Evolutionary conservation across 1,284 basidiomycete genomes (phyloP).

Genomic region (Cutaneotrichosporon sp.): DNA sequence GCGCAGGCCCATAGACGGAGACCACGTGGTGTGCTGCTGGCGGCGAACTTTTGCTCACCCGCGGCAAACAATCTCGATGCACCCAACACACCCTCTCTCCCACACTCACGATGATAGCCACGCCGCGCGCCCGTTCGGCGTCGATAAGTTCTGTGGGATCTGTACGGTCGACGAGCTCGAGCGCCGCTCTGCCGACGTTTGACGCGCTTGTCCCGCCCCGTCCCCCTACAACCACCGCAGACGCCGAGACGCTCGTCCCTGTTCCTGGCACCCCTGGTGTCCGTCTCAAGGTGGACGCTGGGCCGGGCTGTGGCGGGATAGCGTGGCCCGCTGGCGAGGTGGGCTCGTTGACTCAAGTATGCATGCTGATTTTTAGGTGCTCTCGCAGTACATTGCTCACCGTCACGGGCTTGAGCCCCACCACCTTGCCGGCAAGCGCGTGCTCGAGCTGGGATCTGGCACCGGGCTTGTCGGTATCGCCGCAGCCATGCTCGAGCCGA

Average conservation of each 20-base stretch:
- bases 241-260: slow-evolving; percentile 29
- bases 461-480: slow-evolving; percentile 86
- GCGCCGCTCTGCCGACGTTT: slow-evolving; percentile 24
- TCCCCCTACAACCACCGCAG: slow-evolving; percentile 28
- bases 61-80: no score
- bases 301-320: slow-evolving; percentile 82
- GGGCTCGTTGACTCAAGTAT: slow-evolving; percentile 17
- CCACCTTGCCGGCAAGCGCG: slow-evolving; percentile 54
- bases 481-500: slow-evolving; percentile 61
- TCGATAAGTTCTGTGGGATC: slow-evolving; percentile 1
- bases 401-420: slow-evolving; percentile 48
- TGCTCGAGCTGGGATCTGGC: slow-evolving; percentile 77
- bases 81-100: no score
- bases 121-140: slow-evolving; percentile 1
- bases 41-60: no score
- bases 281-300: slow-evolving; percentile 59
- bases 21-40: no score
- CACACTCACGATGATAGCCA: no score
- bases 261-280: slow-evolving; percentile 30
- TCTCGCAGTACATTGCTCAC: slow-evolving; percentile 65
- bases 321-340: slow-evolving; percentile 92
- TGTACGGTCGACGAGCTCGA: background rate
- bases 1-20: no score
- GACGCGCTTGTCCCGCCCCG: slow-evolving; percentile 35
- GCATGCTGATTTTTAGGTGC: slow-evolving; percentile 53